Evolutionary conservation across 371 early-diverging fungal genomes (phyloP).

Genomic region (Rhizopus sp.): DNA sequence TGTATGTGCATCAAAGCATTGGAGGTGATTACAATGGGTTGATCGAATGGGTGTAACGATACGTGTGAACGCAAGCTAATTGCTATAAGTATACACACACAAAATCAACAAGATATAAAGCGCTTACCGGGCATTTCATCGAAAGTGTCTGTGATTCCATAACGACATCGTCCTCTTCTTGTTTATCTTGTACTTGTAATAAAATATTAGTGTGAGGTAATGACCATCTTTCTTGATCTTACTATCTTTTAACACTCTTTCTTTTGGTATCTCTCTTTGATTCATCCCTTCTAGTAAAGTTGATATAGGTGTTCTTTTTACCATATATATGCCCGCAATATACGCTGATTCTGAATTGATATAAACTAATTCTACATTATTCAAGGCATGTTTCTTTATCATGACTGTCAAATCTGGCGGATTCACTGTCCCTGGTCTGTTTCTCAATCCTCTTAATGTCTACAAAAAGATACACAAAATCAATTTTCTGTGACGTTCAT

Average conservation of each 20-base stretch:
- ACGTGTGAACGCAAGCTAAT: conserved; percentile 62
- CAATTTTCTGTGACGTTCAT: too few relatives aligned
- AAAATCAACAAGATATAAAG: conserved; percentile 1
- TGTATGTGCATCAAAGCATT: conserved; percentile 75
- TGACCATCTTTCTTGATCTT: conserved; percentile 21
- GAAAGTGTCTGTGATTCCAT: conserved; percentile 58
- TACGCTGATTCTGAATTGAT: conserved; percentile 55
- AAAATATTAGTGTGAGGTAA: background rate
- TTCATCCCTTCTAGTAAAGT: conserved; percentile 48
- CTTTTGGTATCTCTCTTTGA: conserved; percentile 43
- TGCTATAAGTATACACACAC: background rate
- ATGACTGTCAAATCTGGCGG: conserved; percentile 61
- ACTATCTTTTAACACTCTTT: conserved; percentile 50
- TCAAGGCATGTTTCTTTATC: conserved; percentile 29
- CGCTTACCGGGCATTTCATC: conserved; percentile 58
- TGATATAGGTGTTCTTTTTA: conserved; percentile 30
- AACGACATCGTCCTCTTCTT: conserved; percentile 55
- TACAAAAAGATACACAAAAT: conserved; percentile 17
- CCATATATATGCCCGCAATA: conserved; percentile 43
- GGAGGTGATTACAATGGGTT: conserved; percentile 63
- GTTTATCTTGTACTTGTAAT: conserved; percentile 27
- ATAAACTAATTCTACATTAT: conserved; percentile 60
- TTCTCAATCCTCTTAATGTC: conserved; percentile 60
- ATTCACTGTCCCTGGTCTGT: conserved; percentile 62
- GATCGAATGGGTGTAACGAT: conserved; percentile 68